Evolutionary conservation across 805 yeast species (phyloP).

Genomic region (Cyberlindnera subsufficiens): DNA sequence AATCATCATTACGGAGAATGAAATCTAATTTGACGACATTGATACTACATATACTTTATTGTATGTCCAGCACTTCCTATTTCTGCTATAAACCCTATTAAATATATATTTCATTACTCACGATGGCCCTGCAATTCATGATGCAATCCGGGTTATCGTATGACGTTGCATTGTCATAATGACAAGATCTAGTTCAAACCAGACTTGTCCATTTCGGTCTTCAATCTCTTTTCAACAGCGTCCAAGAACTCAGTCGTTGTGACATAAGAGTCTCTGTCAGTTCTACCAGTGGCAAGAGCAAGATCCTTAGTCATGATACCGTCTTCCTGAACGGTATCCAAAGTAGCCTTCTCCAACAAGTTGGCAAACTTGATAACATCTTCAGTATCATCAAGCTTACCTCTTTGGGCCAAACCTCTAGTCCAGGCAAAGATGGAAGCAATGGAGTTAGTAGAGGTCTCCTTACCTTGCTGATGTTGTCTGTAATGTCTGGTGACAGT

Average conservation of each 20-base stretch:
- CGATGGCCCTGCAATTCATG: neutral
- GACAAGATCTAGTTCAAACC: slow-evolving; percentile 7
- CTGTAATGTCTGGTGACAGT: slow-evolving; percentile 97
- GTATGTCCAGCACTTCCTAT: slow-evolving; percentile 23
- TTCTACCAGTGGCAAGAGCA: slow-evolving; percentile 84
- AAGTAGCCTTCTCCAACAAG: slow-evolving; percentile 72
- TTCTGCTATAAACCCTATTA: slow-evolving; percentile 15
- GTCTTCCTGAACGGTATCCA: slow-evolving; percentile 79
- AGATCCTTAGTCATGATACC: slow-evolving; percentile 95
- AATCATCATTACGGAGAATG: neutral
- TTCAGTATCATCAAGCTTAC: slow-evolving; percentile 80
- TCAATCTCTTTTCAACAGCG: slow-evolving; percentile 62
- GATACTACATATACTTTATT: too few species aligned
- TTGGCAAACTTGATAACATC: slow-evolving; percentile 79
- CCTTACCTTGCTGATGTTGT: slow-evolving; percentile 94
- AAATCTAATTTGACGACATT: too few species aligned
- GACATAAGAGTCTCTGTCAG: slow-evolving; percentile 75
- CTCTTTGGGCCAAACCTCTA: slow-evolving; percentile 89
- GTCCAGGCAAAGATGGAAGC: slow-evolving; percentile 98
- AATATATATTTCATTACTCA: neutral
- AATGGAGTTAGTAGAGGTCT: slow-evolving; percentile 94
- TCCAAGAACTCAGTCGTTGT: slow-evolving; percentile 83
- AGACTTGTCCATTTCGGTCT: slow-evolving; percentile 24
- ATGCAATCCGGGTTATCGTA: neutral
- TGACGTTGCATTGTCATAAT: too few species aligned